A percentile compares a stretch with the other conserved stretches of the same genome.
Conservation (phyloP, 495 filamentous ascomycete species). For the Aspergillus leporis region DNA sequence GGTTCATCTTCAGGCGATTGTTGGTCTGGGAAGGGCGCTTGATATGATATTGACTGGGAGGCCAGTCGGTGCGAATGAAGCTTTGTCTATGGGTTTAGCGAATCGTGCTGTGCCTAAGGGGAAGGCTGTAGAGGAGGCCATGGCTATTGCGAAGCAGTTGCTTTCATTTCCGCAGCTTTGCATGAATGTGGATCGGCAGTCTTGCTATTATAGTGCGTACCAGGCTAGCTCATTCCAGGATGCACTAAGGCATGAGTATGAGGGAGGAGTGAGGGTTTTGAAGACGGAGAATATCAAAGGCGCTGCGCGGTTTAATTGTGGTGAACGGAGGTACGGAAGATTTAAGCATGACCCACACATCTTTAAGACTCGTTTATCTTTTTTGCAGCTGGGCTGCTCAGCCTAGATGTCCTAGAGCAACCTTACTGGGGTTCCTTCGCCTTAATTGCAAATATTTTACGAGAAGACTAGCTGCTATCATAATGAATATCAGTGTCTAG, state of each 20-base stretch:
- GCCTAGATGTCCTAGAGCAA: too few relatives aligned
- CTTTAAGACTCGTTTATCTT: too few relatives aligned
- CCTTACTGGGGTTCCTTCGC: too few relatives aligned
- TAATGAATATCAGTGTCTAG: too few relatives aligned
- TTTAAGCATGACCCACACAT: conserved; percentile 25
- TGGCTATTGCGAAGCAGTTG: conserved; percentile 41
- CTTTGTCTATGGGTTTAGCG: conserved; percentile 48
- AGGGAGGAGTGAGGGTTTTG: conserved; percentile 38
- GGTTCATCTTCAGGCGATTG: conserved; percentile 45
- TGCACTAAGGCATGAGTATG: conserved; percentile 44
- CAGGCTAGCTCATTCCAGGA: conserved; percentile 43
- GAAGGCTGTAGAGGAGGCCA: conserved; percentile 43
- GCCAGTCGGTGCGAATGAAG: conserved; percentile 43
- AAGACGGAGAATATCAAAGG: conserved; percentile 40
- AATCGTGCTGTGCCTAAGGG: conserved; percentile 50
- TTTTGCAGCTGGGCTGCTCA: too few relatives aligned
- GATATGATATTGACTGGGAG: conserved; percentile 55
- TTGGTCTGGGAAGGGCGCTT: conserved; percentile 49
- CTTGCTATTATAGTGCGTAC: conserved; percentile 47
- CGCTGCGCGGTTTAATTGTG: conserved; percentile 41
- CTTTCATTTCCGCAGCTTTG: conserved; percentile 46
- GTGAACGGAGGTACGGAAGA: conserved; percentile 43
- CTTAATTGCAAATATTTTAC: too few relatives aligned
- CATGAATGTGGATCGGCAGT: conserved; percentile 41
- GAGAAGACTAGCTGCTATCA: too few relatives aligned